Base-by-base conservation (phyloP, 2,329 filamentous ascomycete genomes). In the Fonsecaea pedrosoi region DNA sequence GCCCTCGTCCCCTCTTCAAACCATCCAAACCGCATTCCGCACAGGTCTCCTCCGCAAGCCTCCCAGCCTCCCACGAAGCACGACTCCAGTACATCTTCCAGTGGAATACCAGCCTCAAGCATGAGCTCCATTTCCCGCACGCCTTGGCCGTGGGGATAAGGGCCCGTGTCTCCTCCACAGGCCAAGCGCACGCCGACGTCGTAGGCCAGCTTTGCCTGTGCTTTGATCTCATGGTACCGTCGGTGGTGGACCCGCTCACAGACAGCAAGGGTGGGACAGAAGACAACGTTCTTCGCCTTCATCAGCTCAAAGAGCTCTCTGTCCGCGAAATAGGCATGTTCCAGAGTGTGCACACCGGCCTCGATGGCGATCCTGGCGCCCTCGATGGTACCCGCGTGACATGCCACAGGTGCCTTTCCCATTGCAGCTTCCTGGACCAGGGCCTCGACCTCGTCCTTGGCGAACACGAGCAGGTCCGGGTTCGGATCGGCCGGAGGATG, bases 21-120 rank as follows among this genome's bases (percentile, higher is more conserved):
- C 75, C 79, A 83, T 1, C 85, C 85, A 72, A 87, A 87, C 21
- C 78, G 75, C 60, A 80, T 78, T 0, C 85, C 85, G 65, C 81
- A 84, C 56, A 79, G 77, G 38, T 86, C 82, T 2, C 78, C 80
- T 0, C 85, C 85, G 67, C 85, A 87, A 6, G 83, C 80, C 65
- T 86, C 81, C 84, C 85, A 87, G 0, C 85, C 86, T 25, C 80
- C 81, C 2, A 87, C 69, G 5, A 82, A 86, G 13, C 79, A 81
- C 4, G 83, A 81, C 63, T 82, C 80, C 35, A 87, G 74, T 0
- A 84, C 82, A 50, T 86, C 83, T 32, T 77, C 79, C 0, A 86
- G 66, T 0, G 83, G 81, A 1, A 87, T 74, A 0, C 84, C 85
- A 4, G 83, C 82, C 48, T 82, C 77, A 0, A 82, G 72, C 78